Evolutionary conservation across 2,329 filamentous ascomycete species (phyloP).

Genomic region (Sporothrix protearum): DNA sequence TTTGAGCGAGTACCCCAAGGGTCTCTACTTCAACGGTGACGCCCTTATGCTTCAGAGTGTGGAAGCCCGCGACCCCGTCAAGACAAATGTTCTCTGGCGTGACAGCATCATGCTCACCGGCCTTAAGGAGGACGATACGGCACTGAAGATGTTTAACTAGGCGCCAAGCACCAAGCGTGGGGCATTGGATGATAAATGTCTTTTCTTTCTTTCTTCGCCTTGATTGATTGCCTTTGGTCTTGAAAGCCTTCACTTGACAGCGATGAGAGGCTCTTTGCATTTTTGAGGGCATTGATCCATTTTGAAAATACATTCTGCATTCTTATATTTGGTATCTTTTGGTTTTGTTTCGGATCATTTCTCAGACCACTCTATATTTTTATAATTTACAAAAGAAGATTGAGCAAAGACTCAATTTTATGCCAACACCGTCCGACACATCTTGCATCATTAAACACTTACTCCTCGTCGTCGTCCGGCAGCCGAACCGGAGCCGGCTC

Average conservation of each 20-base stretch:
- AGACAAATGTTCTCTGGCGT: conserved; percentile 34
- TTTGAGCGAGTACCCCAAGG: conserved; percentile 34
- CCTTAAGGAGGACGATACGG: conserved; percentile 34
- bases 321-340: conserved; percentile 1
- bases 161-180: too few species aligned
- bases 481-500: not conserved
- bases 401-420: not conserved
- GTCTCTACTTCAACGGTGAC: conserved; percentile 35
- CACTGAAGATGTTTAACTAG: conserved; percentile 32
- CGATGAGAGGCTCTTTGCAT: not conserved
- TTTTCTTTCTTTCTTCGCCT: too few species aligned
- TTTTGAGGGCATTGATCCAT: not conserved
- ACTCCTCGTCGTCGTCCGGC: not conserved
- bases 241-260: not conserved
- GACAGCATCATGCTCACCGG: conserved; percentile 32
- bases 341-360: not conserved
- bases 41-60: conserved; percentile 29
- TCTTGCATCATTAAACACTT: not conserved
- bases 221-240: not conserved
- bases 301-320: conserved; percentile 8
- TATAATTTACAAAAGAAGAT: not conserved
- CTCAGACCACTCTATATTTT: not conserved
- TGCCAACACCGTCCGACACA: not conserved
- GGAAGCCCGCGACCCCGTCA: conserved; percentile 31
- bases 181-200: not conserved